These are phyloP conservation scores for Blastocystis sp. DNA, from an alignment of 352 stramenopile species.

Conservation along the genomic window DNA sequence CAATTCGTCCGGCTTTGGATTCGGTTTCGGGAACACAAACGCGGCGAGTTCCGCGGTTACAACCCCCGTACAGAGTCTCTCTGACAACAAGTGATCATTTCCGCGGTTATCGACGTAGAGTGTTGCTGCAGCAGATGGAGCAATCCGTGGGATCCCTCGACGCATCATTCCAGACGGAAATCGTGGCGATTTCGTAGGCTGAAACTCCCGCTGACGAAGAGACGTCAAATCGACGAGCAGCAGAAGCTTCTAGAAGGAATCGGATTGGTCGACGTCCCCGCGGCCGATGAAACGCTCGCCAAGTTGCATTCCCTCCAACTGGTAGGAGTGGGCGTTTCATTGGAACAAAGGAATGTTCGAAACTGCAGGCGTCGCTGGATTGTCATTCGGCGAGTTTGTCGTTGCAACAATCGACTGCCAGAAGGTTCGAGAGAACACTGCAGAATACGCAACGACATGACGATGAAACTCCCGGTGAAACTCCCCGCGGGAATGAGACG, in stretches of 20 bases:
- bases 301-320: background rate
- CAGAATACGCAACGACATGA: background rate
- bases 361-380: background rate
- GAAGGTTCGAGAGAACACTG: background rate
- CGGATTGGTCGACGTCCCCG: background rate
- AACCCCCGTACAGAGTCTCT: background rate
- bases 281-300: background rate
- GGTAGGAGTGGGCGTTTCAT: background rate
- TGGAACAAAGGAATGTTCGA: slow-evolving; percentile 22
- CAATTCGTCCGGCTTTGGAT: background rate
- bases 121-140: slow-evolving; percentile 6
- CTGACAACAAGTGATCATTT: slow-evolving; percentile 2
- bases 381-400: background rate
- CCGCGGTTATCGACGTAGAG: background rate
- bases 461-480: background rate
- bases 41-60: background rate
- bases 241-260: background rate
- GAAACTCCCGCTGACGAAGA: background rate
- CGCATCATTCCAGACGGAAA: background rate
- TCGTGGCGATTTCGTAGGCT: background rate
- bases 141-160: background rate
- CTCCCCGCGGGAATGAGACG: background rate
- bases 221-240: slow-evolving; percentile 3
- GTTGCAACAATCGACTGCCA: background rate
- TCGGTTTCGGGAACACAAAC: too few relatives aligned